phyloP scores from a whole-genome alignment of 2,329 filamentous ascomycete species.

The Calcarisporium arbuscula region DNA sequence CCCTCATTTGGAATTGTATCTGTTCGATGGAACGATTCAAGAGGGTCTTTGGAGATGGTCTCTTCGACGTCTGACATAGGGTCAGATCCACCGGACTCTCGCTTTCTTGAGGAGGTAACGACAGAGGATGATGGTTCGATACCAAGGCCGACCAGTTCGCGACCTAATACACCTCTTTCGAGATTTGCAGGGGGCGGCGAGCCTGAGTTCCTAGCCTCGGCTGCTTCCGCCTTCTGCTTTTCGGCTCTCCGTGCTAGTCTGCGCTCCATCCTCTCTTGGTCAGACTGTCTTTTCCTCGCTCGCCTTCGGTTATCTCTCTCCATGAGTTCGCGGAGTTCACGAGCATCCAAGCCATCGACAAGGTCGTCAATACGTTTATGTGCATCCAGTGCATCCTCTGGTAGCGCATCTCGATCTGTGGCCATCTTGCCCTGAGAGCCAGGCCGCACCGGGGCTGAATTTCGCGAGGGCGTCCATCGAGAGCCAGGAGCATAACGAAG shows the following conservation, averaged over 20 bases:
- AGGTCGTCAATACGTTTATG: constrained; percentile 63
- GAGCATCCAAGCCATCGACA: constrained; percentile 79
- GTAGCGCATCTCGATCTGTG: constrained; percentile 45
- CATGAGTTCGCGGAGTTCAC: constrained; percentile 79
- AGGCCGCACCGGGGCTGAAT: constrained; percentile 39
- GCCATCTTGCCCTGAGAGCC: constrained; percentile 47
- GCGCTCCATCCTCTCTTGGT: constrained; percentile 60
- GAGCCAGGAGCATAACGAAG: constrained; percentile 67
- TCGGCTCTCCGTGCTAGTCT: constrained; percentile 62
- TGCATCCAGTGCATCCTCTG: constrained; percentile 54
- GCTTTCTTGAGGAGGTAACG: constrained; percentile 50
- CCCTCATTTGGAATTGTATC: constrained; percentile 17
- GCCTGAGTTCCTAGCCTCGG: constrained; percentile 45
- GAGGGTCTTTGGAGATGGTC: constrained; percentile 13
- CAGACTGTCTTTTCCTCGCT: constrained; percentile 64
- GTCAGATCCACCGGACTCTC: constrained; percentile 16
- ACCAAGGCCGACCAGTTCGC: constrained; percentile 50
- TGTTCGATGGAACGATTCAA: constrained; percentile 23
- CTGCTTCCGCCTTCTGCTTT: constrained; percentile 54
- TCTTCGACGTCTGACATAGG: constrained; percentile 16
- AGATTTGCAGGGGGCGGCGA: constrained; percentile 49
- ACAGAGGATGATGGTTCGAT: constrained; percentile 49
- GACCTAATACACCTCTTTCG: constrained; percentile 54
- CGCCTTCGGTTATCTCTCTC: constrained; percentile 78
- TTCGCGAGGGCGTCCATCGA: constrained; percentile 43